Evolutionary conservation across 1,284 basidiomycete genomes (phyloP).

Genomic region (Termitomyces sp.): DNA sequence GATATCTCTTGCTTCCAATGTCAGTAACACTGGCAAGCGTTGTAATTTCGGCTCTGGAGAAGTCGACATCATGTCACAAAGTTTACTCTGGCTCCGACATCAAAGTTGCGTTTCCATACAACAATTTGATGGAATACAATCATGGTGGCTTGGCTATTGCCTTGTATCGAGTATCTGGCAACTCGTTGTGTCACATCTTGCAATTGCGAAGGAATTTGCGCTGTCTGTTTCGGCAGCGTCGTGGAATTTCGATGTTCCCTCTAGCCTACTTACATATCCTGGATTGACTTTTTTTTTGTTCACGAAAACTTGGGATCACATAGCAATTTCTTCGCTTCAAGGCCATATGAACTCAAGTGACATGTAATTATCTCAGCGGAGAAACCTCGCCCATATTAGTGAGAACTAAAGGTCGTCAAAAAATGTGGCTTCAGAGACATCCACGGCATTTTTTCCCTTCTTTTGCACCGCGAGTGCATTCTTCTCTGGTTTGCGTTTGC

Average conservation of each 20-base stretch:
- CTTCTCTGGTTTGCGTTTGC: conserved; percentile 52
- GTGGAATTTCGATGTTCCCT: too few relatives aligned
- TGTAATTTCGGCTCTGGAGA: background rate
- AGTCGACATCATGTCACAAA: background rate
- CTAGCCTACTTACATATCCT: too few relatives aligned
- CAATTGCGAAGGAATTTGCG: background rate
- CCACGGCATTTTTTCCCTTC: conserved; percentile 48
- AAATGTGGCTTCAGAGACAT: conserved; percentile 40
- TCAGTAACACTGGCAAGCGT: background rate
- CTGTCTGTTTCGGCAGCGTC: background rate
- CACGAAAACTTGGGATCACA: background rate
- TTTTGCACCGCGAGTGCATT: conserved; percentile 43
- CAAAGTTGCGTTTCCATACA: background rate
- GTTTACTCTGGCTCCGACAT: conserved; percentile 3
- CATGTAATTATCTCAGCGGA: background rate
- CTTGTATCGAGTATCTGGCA: background rate
- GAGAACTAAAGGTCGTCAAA: conserved; percentile 58
- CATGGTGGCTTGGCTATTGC: background rate
- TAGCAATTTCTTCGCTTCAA: too few relatives aligned
- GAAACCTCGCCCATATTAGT: background rate
- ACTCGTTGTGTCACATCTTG: background rate
- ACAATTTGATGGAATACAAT: background rate
- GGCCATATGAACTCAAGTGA: background rate
- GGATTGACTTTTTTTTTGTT: background rate
- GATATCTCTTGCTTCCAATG: background rate